Percentiles rank a stretch among this genome's conserved stretches.
Conservation (phyloP, 208 protist genomes). For the Phytomonas francai region DNA sequence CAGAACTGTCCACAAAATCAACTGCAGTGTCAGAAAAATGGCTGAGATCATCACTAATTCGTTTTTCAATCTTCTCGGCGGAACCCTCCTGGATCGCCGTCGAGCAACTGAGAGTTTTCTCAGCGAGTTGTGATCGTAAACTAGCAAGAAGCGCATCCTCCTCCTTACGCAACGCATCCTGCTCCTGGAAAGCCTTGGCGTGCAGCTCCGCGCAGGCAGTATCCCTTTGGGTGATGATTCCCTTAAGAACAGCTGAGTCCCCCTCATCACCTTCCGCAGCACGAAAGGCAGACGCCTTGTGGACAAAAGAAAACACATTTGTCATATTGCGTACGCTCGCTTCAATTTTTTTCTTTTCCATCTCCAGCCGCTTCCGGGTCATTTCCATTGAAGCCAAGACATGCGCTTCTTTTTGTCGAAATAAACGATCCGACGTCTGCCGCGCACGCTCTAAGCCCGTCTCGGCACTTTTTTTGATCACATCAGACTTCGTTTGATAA, state of each 20-base stretch:
- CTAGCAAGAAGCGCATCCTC: constrained; percentile 13
- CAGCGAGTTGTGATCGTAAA: neutral
- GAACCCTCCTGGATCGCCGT: neutral
- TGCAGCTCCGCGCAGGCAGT: constrained; percentile 13
- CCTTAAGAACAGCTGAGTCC: neutral
- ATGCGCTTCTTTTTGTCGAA: neutral
- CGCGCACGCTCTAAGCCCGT: neutral
- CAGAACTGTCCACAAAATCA: neutral
- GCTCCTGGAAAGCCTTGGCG: constrained; percentile 12
- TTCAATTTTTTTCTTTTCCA: constrained; percentile 8
- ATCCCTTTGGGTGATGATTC: constrained; percentile 13
- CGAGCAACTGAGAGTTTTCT: neutral
- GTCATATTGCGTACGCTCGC: neutral
- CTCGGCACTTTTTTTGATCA: neutral
- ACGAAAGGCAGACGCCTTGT: neutral
- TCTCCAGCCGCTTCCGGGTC: constrained; percentile 7
- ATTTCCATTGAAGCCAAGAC: neutral
- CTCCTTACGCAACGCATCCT: constrained; percentile 11
- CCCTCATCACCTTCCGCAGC: neutral
- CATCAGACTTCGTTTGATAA: neutral
- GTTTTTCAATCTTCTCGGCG: neutral
- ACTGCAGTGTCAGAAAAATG: neutral
- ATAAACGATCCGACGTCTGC: neutral
- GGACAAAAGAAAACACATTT: neutral
- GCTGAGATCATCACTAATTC: neutral